Evolutionary conservation across 331 rosid genomes (phyloP), one percentile per base, ranked within the genome.

Genomic region (Quercus lobata): DNA sequence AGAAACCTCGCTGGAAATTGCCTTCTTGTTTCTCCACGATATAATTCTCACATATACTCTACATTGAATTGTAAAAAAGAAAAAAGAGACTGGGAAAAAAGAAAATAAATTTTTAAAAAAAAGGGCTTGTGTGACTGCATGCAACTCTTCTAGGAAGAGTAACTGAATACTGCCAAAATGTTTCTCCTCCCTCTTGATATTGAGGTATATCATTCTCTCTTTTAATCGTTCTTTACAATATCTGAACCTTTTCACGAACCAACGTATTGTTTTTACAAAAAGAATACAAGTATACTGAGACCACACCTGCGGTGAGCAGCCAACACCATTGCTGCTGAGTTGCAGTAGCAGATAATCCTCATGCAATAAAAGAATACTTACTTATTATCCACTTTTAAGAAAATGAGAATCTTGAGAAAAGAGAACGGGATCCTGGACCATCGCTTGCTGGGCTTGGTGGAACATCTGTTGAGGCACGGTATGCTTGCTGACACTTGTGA

Each of bases 381-480:
- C n/a, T 14, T 18, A 18, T 68, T 34, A 56, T 76, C 54, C 44
- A 57, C 61, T 27, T 27, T 81, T 75, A 96, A 21, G 94, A 46
- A 86, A 96, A 93, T 32, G 99, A 69, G 85, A 96, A 91, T 87
- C 94, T 90, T 76, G 99, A 91, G 89, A 96, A 96, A 69, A 91
- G 92, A 30, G 98, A 95, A 34, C 73, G 81, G 78, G 98, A 77
- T 81, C 91, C 94, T 7, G 97, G 72, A 62, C 92, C 69, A 12
- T 96, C 99, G n/a, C 75, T 84, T 12, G 89, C 86, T 19, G 94
- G 91, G 84, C 76, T 88, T 8, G 91, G 92, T n/a, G 92, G 87
- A 88, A 83, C 92, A 21, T 91, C 97, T 27, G 85, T 58, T 12
- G 97, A 81, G 44, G 80, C 61, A 5, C 85, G 98, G 54, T 93